phyloP scores from a whole-genome alignment of 306 rosid species.

The barrel medic (Medicago truncatula) region MtrunA17r5.0-ANR NC_053048.1:48252001-48252500 shows the following conservation, averaged over 20 bases:
- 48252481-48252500: too few relatives aligned
- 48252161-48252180: slow-evolving; percentile 26
- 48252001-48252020: slow-evolving; percentile 88
- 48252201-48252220: slow-evolving; percentile 73
- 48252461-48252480: too few relatives aligned
- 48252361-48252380: neutral
- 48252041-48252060: slow-evolving; percentile 93
- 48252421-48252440: too few relatives aligned
- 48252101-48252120: slow-evolving; percentile 54
- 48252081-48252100: slow-evolving; percentile 75
- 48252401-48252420: too few relatives aligned
- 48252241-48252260: slow-evolving; percentile 67
- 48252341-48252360: neutral
- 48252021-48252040: slow-evolving; percentile 90
- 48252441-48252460: too few relatives aligned
- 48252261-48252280: slow-evolving; percentile 46
- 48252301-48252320: neutral
- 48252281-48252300: slow-evolving; percentile 30
- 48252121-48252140: slow-evolving; percentile 6
- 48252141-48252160: slow-evolving; percentile 5
- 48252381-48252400: too few relatives aligned
- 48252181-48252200: slow-evolving; percentile 90
- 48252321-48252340: too few relatives aligned
- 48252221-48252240: slow-evolving; percentile 88
- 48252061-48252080: slow-evolving; percentile 83